These are phyloP conservation scores for Endoconidiophora laricicola DNA, from an alignment of 2,329 filamentous ascomycete species.

Conservation along the genomic window DNA sequence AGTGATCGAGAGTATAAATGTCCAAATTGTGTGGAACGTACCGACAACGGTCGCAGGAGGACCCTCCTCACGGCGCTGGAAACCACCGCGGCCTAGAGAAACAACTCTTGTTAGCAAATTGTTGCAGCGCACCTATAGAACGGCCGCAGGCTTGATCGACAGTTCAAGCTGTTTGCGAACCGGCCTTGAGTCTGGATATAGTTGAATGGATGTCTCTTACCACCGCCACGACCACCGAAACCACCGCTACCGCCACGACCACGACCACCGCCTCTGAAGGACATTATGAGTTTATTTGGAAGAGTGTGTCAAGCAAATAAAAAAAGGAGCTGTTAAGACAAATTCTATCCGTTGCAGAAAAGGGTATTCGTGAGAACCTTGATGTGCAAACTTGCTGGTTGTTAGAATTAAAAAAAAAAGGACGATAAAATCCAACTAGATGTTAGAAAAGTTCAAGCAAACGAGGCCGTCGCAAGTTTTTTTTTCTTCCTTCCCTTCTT, in stretches of 20 bases:
- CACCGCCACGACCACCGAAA: slow-evolving; percentile 22
- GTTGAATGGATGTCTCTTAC: slow-evolving; percentile 18
- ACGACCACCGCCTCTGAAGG: slow-evolving; percentile 24
- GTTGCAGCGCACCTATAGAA: neutral
- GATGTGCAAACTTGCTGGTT: neutral
- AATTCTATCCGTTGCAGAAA: neutral
- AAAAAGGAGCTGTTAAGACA: neutral
- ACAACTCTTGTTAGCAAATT: slow-evolving; percentile 3
- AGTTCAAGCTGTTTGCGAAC: neutral
- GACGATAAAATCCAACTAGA: slow-evolving; percentile 2
- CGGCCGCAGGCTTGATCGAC: neutral
- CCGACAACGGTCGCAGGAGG: slow-evolving; percentile 24
- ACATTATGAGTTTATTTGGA: slow-evolving; percentile 18
- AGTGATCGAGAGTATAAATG: neutral
- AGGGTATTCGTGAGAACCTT: neutral
- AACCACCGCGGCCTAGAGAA: slow-evolving; percentile 21
- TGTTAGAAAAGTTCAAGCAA: neutral
- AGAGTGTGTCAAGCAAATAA: neutral
- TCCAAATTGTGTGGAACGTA: slow-evolving; percentile 15
- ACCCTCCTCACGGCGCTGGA: slow-evolving; percentile 25
- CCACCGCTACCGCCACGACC: slow-evolving; percentile 21
- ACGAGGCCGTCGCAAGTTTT: slow-evolving; percentile 11
- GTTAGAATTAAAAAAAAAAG: neutral
- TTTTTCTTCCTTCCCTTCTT: slow-evolving; percentile 5
- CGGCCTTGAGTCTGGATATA: neutral